Evolutionary conservation across 805 yeast genomes (phyloP), one percentile per base, ranked within the genome.

Genomic region (Millerozyma miso): DNA sequence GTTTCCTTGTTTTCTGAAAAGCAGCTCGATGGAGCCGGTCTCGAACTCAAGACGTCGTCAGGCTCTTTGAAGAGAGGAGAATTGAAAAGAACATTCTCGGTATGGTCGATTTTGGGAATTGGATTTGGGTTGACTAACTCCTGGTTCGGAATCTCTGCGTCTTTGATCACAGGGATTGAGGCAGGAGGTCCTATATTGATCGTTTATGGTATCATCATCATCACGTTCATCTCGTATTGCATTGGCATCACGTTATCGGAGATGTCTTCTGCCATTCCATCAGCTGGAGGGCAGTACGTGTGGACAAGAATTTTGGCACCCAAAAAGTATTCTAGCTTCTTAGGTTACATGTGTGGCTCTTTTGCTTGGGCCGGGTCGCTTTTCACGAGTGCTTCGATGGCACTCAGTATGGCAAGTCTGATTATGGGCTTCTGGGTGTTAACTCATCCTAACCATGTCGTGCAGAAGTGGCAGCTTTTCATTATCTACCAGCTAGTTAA

Each of bases 41-140:
- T 32, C 17, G 34, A 32, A 32, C 6, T n/a, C 7, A 32, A 14
- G 8, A 20, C 39, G 19, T 37, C 39, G 33, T 20, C 20, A 13
- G 18, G 19, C 5, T 37, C 47, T n/a, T 16, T 40, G 12, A 23
- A 31, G 1, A 23, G 39, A 19, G 52, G 38, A 35, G 55, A 45
- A 44, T 43, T 65, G 20, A 55, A 58, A 38, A 69, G 70, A 50
- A 60, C 62, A 33, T 44, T 44, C 38, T 38, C 45, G 43, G 31
- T 50, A 19, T 56, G 42, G 63, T 71, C 81, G 1, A 56, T 79
- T 1, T 55, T 79, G 33, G 83, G 83, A 40, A 77, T 78, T 29
- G 82, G 82, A 7, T 79, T 79, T 49, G 82, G 83, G 12, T 58
- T 79, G 34, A 79, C 83, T 13, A 78, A 77, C 54, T 76, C 82